Evolutionary conservation across 1,139 yeast genomes (phyloP).

Genomic region (Pichia sp.): DNA sequence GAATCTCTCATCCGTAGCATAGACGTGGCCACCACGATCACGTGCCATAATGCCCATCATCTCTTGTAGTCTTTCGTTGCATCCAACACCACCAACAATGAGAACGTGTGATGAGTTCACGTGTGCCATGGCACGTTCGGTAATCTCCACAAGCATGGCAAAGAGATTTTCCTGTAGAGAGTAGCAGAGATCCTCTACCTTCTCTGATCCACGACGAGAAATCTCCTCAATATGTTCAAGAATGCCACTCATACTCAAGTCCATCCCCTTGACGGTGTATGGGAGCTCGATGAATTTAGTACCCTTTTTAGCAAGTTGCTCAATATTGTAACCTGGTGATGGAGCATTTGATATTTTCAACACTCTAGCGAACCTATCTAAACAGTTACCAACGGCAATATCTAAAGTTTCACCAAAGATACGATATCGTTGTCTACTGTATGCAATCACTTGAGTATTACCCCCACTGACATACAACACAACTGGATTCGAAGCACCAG

Average conservation of each 20-base stretch:
- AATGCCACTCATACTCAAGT: slow-evolving; percentile 92
- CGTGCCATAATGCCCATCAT: slow-evolving; percentile 95
- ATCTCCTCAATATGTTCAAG: slow-evolving; percentile 75
- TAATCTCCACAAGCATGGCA: slow-evolving; percentile 96
- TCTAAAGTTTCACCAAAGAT: slow-evolving; percentile 97
- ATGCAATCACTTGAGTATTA: slow-evolving; percentile 96
- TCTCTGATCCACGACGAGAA: slow-evolving; percentile 33
- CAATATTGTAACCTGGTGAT: slow-evolving; percentile 96
- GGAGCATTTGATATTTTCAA: slow-evolving; percentile 86
- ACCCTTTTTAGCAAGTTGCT: slow-evolving; percentile 81
- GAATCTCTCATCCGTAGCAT: slow-evolving; percentile 93
- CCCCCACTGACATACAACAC: slow-evolving; percentile 97
- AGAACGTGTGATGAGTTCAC: slow-evolving; percentile 84
- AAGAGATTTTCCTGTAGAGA: slow-evolving; percentile 87
- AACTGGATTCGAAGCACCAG: slow-evolving; percentile 92
- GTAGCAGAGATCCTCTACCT: slow-evolving; percentile 77
- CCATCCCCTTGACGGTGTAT: slow-evolving; percentile 98
- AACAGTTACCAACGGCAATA: slow-evolving; percentile 94
- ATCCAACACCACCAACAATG: slow-evolving; percentile 98
- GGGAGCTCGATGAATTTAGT: slow-evolving; percentile 70
- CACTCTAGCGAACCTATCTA: slow-evolving; percentile 92
- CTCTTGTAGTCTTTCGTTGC: slow-evolving; percentile 81
- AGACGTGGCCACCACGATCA: slow-evolving; percentile 81
- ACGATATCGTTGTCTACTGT: slow-evolving; percentile 84
- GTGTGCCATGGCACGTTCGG: slow-evolving; percentile 98